Evolutionary conservation across 108 stramenopile genomes (phyloP).

Genomic region (Pseudonitzschia multistriata): DNA sequence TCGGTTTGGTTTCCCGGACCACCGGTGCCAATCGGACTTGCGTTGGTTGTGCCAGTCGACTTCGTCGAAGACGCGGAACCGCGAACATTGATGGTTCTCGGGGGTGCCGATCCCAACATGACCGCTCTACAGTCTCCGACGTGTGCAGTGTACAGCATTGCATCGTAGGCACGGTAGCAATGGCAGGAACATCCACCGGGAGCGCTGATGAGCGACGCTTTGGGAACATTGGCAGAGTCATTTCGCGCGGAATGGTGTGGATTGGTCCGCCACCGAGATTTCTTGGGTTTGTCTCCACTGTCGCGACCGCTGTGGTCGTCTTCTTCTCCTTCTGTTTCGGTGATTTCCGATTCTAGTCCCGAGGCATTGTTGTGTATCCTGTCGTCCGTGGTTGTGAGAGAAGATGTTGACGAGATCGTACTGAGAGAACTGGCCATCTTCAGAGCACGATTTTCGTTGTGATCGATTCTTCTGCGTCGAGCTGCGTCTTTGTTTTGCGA

Average conservation of each 20-base stretch:
- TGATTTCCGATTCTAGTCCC: slow-evolving; percentile 69
- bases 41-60: not conserved
- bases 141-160: slow-evolving; percentile 81
- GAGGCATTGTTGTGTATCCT: slow-evolving; percentile 42
- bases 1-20: slow-evolving; percentile 57
- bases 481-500: slow-evolving; percentile 80
- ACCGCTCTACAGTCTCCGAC: slow-evolving; percentile 88
- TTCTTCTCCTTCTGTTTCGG: slow-evolving; percentile 78
- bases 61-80: slow-evolving; percentile 27
- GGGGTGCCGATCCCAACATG: slow-evolving; percentile 73
- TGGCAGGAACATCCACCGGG: slow-evolving; percentile 72
- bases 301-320: slow-evolving; percentile 48
- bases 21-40: not conserved
- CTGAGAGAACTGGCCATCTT: slow-evolving; percentile 74
- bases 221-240: slow-evolving; percentile 3
- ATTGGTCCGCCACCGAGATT: slow-evolving; percentile 22
- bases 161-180: slow-evolving; percentile 73
- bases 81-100: slow-evolving; percentile 75
- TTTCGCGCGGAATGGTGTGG: slow-evolving; percentile 15
- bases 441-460: slow-evolving; percentile 51
- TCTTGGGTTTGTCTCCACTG: slow-evolving; percentile 21
- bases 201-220: slow-evolving; percentile 50
- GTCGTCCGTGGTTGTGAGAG: slow-evolving; percentile 58
- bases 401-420: slow-evolving; percentile 67
- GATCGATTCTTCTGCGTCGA: slow-evolving; percentile 67